Base-by-base conservation (phyloP, 2,329 filamentous ascomycete species). In the Grosmannia huntii region DNA sequence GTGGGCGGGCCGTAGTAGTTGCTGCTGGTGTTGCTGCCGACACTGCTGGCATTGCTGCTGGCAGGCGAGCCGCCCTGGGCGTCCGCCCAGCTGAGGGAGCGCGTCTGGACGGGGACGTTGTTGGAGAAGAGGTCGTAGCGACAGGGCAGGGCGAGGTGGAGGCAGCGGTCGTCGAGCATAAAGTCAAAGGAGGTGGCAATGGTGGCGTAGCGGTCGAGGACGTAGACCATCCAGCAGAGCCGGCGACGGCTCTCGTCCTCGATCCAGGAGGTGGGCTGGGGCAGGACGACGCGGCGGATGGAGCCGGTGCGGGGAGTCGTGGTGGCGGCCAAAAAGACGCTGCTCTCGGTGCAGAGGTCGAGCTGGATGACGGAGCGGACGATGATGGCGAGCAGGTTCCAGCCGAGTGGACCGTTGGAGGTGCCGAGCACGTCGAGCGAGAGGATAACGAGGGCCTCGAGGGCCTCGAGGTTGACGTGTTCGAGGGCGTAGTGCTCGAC, bases 151-250 rank as follows among this genome's bases (percentile, higher is more conserved):
- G 83, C 88, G 25, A 90, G 82, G 66, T 95, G 89, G 55, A 96
- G 91, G 66, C 95, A 90, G 66, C 86, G 88, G 66, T 96, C 90
- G 63, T 92, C 85, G 25, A 96, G 73, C 0, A 89, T 87, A 67
- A 96, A 95, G 64, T 95, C 90, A 64, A 96, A 95, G 0, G 66
- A 69, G 0, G 91, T 96, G 0, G 90, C 86, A 58, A 95, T 84
- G 0, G 90, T 96, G 0, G 90, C 90, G 67, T 95, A 96, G 55
- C 91, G 81, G 68, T 96, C 91, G 10, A 96, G 77, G 11, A 96
- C 74, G 67, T 95, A 96, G 12, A 95, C 85, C 84, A 94, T 92
- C 91, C 91, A 96, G 69, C 96, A 95, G 1, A 96, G 75, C 31
- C 91, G 78, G 27, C 91, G 80, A 27, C 90, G 78, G 41, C 88